phyloP scores from a whole-genome alignment of 306 rosid genomes.

The Cucurbita ficifolia region DNA sequence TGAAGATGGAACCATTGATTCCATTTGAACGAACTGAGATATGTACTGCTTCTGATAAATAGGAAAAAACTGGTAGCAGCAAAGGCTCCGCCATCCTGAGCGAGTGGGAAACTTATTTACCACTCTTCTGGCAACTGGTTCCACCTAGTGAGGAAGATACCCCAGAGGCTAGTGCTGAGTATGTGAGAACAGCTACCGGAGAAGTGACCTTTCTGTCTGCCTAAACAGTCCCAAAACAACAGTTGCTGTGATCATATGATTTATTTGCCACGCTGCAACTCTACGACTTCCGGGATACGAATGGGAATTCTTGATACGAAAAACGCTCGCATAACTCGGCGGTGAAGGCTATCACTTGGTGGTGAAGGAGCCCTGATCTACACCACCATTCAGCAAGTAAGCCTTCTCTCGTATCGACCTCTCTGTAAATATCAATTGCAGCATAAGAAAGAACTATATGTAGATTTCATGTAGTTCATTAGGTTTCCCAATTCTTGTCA shows the following conservation, averaged over 20 bases:
- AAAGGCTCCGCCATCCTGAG: constrained; percentile 70
- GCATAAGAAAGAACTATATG: background rate
- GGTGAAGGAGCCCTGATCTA: background rate
- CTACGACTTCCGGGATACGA: background rate
- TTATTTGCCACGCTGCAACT: background rate
- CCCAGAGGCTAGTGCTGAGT: constrained; percentile 76
- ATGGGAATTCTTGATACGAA: background rate
- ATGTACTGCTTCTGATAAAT: constrained; percentile 10
- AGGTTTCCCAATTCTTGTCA: background rate
- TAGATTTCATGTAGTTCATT: constrained; percentile 1
- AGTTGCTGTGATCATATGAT: background rate
- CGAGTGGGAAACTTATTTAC: constrained; percentile 71
- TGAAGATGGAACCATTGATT: background rate
- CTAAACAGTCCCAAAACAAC: constrained; percentile 16
- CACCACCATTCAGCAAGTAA: background rate
- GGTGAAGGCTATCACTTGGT: background rate
- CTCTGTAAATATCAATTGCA: background rate
- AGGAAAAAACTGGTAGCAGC: constrained; percentile 90
- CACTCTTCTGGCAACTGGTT: constrained; percentile 93
- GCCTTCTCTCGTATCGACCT: background rate
- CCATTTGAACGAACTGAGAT: background rate
- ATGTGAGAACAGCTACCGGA: constrained; percentile 41
- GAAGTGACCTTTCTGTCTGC: constrained; percentile 69
- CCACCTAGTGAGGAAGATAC: constrained; percentile 99
- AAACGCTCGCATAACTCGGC: background rate